Evolutionary conservation across 164 flowering plant genomes (phyloP).

Genomic region (grape (Vitis vinifera)): DNA sequence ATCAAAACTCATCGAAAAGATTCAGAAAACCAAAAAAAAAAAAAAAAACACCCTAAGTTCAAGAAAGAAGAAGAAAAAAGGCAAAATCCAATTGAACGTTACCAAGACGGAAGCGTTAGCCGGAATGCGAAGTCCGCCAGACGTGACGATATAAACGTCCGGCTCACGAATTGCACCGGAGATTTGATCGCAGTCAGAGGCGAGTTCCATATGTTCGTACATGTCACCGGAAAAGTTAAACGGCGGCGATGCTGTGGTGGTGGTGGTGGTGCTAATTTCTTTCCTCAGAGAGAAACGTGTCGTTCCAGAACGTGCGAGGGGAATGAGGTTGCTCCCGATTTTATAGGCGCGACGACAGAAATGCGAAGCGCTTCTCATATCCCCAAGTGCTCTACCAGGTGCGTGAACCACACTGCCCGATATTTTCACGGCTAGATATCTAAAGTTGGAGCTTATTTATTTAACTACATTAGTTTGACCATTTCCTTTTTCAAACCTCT

Average conservation of each 20-base stretch:
- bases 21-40: neutral
- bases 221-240: neutral
- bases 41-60: neutral
- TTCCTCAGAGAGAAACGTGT: slow-evolving; percentile 10
- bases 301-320: neutral
- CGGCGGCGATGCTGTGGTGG: neutral
- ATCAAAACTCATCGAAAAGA: neutral
- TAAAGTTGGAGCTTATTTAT: no score
- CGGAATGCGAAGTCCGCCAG: slow-evolving; percentile 63
- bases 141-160: slow-evolving; percentile 62
- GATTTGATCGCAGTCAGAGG: neutral
- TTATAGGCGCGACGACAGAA: neutral
- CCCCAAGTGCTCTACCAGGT: no score
- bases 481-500: no score
- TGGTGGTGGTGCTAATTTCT: neutral
- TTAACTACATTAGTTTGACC: no score
- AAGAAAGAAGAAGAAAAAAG: neutral
- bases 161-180: slow-evolving; percentile 24
- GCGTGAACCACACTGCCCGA: no score
- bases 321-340: neutral
- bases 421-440: no score
- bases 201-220: neutral
- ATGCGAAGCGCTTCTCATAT: no score
- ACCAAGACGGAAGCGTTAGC: slow-evolving; percentile 79
- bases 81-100: slow-evolving; percentile 2